A percentile compares a stretch with the other conserved stretches of the same genome.
These are phyloP conservation scores for Coemansia reversa DNA, from an alignment of 192 early-diverging fungal species.

Conservation along the genomic window DNA sequence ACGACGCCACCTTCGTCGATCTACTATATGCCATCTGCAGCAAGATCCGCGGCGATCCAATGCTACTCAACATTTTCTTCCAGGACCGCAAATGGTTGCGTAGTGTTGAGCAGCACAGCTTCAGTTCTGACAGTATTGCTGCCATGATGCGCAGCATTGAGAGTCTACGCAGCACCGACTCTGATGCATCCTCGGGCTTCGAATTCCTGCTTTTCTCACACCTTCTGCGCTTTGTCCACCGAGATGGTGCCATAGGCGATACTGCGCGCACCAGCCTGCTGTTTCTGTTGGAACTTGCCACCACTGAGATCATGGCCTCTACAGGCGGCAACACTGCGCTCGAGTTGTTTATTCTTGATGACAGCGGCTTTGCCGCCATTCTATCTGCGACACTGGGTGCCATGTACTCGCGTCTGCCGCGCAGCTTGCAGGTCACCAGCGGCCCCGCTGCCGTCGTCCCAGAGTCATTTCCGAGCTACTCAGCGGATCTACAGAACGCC, in stretches of 20 bases:
- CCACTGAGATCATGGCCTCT: slow-evolving; percentile 56
- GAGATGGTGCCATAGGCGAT: slow-evolving; percentile 81
- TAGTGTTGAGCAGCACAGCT: slow-evolving; percentile 48
- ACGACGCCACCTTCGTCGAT: slow-evolving; percentile 48
- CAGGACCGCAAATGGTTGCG: slow-evolving; percentile 49
- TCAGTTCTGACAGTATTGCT: slow-evolving; percentile 25
- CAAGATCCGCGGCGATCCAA: slow-evolving; percentile 52
- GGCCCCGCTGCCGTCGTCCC: slow-evolving; percentile 42
- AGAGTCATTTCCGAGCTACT: slow-evolving; percentile 52
- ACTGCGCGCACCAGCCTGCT: slow-evolving; percentile 82
- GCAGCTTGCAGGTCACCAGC: slow-evolving; percentile 62
- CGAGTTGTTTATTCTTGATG: slow-evolving; percentile 75
- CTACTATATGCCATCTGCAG: slow-evolving; percentile 51
- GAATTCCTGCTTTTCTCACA: slow-evolving; percentile 90
- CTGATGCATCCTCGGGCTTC: slow-evolving; percentile 42
- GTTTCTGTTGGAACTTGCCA: slow-evolving; percentile 80
- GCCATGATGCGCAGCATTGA: slow-evolving; percentile 57
- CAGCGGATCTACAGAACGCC: slow-evolving; percentile 46
- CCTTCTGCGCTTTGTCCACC: slow-evolving; percentile 84
- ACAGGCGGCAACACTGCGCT: slow-evolving; percentile 60
- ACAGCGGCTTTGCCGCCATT: slow-evolving; percentile 79
- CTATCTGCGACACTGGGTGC: slow-evolving; percentile 84
- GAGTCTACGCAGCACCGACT: slow-evolving; percentile 28
- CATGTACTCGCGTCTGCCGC: slow-evolving; percentile 86
- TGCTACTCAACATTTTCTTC: slow-evolving; percentile 54